Percentiles rank a stretch among this genome's conserved stretches.
These are phyloP conservation scores for Chrysanthemum lavandulifolium DNA, from an alignment of 129 eudicot genomes.

Conservation along the genomic window DNA sequence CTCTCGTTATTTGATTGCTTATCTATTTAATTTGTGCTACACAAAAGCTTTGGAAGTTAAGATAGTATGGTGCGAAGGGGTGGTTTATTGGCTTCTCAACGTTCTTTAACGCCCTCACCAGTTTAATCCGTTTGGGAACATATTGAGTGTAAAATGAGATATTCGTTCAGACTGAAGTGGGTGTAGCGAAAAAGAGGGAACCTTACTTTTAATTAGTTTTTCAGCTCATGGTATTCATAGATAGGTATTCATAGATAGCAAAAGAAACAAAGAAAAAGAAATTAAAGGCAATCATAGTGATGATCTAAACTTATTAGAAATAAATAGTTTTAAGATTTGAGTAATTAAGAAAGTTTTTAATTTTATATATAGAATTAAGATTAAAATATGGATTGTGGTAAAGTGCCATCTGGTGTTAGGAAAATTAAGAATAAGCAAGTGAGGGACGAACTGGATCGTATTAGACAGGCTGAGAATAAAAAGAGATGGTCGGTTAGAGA, in stretches of 20 bases:
- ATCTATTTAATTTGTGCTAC: slow-evolving; percentile 25
- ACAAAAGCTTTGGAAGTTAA: slow-evolving; percentile 15
- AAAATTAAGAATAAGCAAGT: too few relatives aligned
- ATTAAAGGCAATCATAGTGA: too few relatives aligned
- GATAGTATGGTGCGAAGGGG: slow-evolving; percentile 14
- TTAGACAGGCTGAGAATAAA: too few relatives aligned
- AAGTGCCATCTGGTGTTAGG: too few relatives aligned
- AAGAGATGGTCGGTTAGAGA: too few relatives aligned
- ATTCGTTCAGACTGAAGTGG: slow-evolving; percentile 95
- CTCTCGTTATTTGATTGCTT: background rate
- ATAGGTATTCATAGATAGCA: slow-evolving; percentile 10
- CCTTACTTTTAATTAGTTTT: slow-evolving; percentile 16
- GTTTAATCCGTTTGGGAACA: slow-evolving; percentile 95
- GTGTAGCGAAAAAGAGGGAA: slow-evolving; percentile 42
- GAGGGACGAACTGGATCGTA: too few relatives aligned
- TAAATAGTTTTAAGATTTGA: too few relatives aligned
- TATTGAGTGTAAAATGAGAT: slow-evolving; percentile 79
- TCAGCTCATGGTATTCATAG: slow-evolving; percentile 29
- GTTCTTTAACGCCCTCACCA: slow-evolving; percentile 72
- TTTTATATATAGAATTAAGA: too few relatives aligned
- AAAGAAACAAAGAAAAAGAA: too few relatives aligned
- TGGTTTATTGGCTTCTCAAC: slow-evolving; percentile 42
- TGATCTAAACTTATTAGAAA: too few relatives aligned
- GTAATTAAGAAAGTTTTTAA: too few relatives aligned
- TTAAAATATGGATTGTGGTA: too few relatives aligned